Conservation (phyloP, 208 protist genomes). For the Angomonas ambiguus region DNA sequence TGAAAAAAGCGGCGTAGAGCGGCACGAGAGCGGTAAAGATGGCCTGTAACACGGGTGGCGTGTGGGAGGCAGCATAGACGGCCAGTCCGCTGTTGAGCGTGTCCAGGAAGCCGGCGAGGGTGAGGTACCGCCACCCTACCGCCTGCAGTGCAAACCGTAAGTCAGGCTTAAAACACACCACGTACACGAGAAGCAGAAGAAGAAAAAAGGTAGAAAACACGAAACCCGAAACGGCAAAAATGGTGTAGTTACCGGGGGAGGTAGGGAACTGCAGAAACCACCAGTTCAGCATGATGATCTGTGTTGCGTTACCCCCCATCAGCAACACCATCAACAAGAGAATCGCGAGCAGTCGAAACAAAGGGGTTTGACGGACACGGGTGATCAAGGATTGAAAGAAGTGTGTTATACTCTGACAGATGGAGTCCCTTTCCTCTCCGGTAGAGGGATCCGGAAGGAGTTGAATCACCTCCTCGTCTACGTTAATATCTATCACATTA, state of each 20-base stretch:
- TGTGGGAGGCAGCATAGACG: conserved; percentile 57
- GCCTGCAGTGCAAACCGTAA: conserved; percentile 34
- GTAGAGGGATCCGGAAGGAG: background rate
- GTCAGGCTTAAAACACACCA: conserved; percentile 37
- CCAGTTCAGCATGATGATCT: conserved; percentile 81
- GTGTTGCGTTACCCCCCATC: conserved; percentile 60
- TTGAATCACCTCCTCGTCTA: background rate
- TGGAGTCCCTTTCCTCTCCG: background rate
- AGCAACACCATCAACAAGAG: conserved; percentile 45
- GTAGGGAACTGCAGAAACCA: conserved; percentile 62
- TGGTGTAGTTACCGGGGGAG: conserved; percentile 77
- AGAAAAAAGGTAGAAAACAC: conserved; percentile 70
- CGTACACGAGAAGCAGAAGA: conserved; percentile 39
- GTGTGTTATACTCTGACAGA: background rate
- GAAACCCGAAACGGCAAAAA: conserved; percentile 54
- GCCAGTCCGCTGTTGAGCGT: conserved; percentile 43
- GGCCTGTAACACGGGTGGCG: conserved; percentile 58
- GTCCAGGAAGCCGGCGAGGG: conserved; percentile 34
- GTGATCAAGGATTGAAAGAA: background rate
- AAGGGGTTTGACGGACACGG: background rate
- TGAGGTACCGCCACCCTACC: conserved; percentile 28
- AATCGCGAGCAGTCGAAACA: conserved; percentile 32
- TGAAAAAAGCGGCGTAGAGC: conserved; percentile 41
- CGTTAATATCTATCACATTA: background rate
- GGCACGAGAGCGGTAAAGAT: conserved; percentile 45